Percentiles rank a stretch among this genome's conserved stretches.
phyloP scores from a whole-genome alignment of 805 yeast genomes.

The Candida mattraensis region DNA sequence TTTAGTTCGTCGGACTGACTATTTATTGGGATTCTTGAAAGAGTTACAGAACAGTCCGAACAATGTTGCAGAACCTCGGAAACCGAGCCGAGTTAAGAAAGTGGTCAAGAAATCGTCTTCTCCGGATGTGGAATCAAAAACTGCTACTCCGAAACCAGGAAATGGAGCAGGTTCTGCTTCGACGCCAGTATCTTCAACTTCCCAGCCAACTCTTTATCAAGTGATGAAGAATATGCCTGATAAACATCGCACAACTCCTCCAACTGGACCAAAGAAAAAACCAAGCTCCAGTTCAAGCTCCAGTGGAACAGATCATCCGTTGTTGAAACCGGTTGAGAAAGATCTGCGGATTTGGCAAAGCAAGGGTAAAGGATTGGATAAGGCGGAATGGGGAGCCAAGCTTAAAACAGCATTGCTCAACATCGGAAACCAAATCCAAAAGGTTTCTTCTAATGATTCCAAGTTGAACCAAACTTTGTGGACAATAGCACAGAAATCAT shows the following conservation, averaged over 20 bases:
- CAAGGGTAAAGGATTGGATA: constrained; percentile 34
- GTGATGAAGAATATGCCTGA: constrained; percentile 19
- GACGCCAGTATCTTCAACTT: constrained; percentile 11
- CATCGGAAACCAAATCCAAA: constrained; percentile 33
- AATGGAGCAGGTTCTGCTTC: constrained; percentile 8
- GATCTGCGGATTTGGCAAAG: constrained; percentile 33
- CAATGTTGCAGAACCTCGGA: constrained; percentile 16
- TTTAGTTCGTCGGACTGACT: constrained; percentile 87
- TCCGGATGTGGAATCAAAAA: constrained; percentile 23
- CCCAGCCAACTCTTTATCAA: constrained; percentile 25
- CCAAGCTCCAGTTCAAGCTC: constrained; percentile 14
- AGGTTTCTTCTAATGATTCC: constrained; percentile 20
- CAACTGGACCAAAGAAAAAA: constrained; percentile 5
- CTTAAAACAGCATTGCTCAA: constrained; percentile 30
- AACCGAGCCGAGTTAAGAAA: constrained; percentile 24
- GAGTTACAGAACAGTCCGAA: constrained; percentile 35
- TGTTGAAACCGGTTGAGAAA: constrained; percentile 28
- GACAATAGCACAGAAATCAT: constrained; percentile 32
- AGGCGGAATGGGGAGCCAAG: constrained; percentile 31
- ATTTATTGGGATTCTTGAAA: constrained; percentile 66
- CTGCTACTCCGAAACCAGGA: constrained; percentile 18
- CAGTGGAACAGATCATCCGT: constrained; percentile 21
- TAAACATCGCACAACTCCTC: constrained; percentile 3
- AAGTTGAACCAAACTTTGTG: constrained; percentile 30
- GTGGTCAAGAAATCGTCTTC: constrained; percentile 24